Evolutionary conservation across 371 early-diverging fungal genomes (phyloP).

Genomic region (Catenaria anguillulae): DNA sequence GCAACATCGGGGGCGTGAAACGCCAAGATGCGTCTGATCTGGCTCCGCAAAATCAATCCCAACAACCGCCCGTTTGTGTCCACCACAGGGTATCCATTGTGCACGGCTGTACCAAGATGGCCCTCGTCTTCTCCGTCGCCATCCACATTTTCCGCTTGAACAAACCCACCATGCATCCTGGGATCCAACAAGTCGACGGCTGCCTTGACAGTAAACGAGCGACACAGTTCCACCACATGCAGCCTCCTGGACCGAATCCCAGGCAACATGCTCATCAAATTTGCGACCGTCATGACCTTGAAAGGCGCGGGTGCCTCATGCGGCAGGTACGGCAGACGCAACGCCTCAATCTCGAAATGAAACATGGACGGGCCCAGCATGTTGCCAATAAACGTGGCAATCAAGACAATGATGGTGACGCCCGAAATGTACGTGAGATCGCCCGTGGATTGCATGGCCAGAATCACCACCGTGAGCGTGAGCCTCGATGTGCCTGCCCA

Average conservation of each 20-base stretch:
- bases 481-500: slow-evolving; percentile 2
- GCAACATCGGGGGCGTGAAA: neutral
- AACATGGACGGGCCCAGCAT: neutral
- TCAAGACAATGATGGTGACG: too few species aligned
- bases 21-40: neutral
- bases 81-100: slow-evolving; percentile 3
- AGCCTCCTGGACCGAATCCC: neutral
- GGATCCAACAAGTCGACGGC: neutral
- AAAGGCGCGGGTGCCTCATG: neutral
- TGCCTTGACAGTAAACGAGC: neutral
- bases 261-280: neutral
- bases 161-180: too few species aligned
- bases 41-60: neutral
- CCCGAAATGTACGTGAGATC: neutral
- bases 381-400: neutral
- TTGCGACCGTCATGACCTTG: neutral
- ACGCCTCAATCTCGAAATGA: slow-evolving; percentile 1
- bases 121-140: too few species aligned
- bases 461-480: neutral
- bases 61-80: neutral
- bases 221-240: neutral
- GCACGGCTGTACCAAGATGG: too few species aligned
- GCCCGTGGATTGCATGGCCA: neutral
- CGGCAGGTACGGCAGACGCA: neutral
- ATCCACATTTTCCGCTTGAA: too few species aligned